Conservation (phyloP, 2,329 filamentous ascomycete genomes). For the Penicillium sp. region DNA sequence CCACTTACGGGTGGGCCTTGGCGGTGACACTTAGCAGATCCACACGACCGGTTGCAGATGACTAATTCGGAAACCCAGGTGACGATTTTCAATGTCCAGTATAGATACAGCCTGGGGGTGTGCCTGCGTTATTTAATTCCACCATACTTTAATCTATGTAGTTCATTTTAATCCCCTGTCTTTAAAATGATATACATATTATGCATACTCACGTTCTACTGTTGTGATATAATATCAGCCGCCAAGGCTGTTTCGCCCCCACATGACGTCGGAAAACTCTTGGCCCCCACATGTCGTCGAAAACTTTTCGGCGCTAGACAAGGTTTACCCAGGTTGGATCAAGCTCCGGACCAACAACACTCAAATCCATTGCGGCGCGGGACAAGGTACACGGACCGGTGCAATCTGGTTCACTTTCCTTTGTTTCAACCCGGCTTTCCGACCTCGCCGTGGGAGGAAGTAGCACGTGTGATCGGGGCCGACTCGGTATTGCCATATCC, state of each 20-base stretch:
- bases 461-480: not conserved
- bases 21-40: not conserved
- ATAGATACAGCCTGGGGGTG: not conserved
- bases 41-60: not conserved
- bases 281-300: not conserved
- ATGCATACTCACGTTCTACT: not conserved
- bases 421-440: conserved; percentile 1
- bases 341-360: conserved; percentile 15
- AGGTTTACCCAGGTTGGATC: not conserved
- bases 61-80: not conserved
- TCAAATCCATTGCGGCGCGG: not conserved
- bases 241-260: not conserved
- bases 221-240: too few species aligned
- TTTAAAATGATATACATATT: not conserved
- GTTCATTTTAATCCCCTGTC: not conserved
- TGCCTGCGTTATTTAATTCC: not conserved
- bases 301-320: not conserved
- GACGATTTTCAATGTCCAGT: not conserved
- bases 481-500: not conserved
- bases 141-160: not conserved
- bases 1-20: not conserved
- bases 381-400: conserved; percentile 3
- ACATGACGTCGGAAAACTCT: not conserved
- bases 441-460: not conserved
- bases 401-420: not conserved